Base-by-base conservation (phyloP, 2,329 filamentous ascomycete species). In the Alternaria atra region DNA sequence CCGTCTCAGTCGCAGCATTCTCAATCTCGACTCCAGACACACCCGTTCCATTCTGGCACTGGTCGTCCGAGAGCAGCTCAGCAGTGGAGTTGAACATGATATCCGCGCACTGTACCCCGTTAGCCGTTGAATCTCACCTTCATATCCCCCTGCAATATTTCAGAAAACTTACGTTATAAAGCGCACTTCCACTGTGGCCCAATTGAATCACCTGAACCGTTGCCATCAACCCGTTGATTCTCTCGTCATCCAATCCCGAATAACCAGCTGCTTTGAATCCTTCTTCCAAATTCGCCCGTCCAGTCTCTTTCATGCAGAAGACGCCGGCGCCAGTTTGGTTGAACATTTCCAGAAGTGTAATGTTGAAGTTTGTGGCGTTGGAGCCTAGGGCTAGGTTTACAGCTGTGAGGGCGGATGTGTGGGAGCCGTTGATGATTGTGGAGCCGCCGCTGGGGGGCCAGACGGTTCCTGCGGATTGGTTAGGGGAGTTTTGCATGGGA, bases 251-350 rank as follows among this genome's bases (percentile, higher is more conserved):
- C 12, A 65, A 29, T 3, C 68, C 70, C 20, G 60, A 65, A 35
- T 71, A 71, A 5, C 73, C 71, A 2, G 71, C 68, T 9, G 59
- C 67, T 43, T 67, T 72, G 23, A 75, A 55, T 0, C 67, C 74
- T 1, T 46, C 69, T 20, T 68, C 73, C 10, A 79, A 61, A 10
- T 66, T 65, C 5, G 64, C 50, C 53, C 73, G 50, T 10, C 72
- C 60, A 10, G 80, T 67, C 37, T 80, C 76, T 10, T 79, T 77
- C 10, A 84, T 72, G 64, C 82, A 84, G 52, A 84, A 80, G 0
- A 80, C 79, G 5, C 83, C 82, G 12, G 80, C 80, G n/a, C 79
- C 79, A 0, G 82, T 84, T 70, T 83, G 81, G 67, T 84, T 84
- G 72, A 83, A 82, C 42, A 73, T 69, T 17, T 73, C 68, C 4